Evolutionary conservation across 1,139 yeast species (phyloP), one percentile per base, ranked within the genome.

Genomic region (Candida frijolesensis): DNA sequence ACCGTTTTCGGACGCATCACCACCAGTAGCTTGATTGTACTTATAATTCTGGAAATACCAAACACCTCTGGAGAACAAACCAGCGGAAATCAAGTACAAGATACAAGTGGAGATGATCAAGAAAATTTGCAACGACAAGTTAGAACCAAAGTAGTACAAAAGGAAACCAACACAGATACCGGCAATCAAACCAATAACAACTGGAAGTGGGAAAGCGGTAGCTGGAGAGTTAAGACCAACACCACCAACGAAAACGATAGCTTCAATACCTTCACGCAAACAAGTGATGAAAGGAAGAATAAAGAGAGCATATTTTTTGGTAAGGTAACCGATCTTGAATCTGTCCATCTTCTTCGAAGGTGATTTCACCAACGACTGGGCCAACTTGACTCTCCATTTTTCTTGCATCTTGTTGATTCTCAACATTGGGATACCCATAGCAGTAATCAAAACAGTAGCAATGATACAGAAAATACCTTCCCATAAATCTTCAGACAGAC

Each of bases 401-500:
- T 84, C 91, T 68, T 87, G 84, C 83, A 90, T 79, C 72, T 90
- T 90, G 67, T 90, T 89, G 65, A 90, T 78, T 63, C 96, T 80
- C 61, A 90, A 78, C 85, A 90, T 87, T 61, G 95, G 94, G 58
- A 90, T 71, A 43, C 97, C 97, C 96, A 90, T 90, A 45, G 84
- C 60, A 2, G 96, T 83, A 54, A 90, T 90, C 66, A 90, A 80
- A 16, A 86, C 72, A 0, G 94, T 80, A 1, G 97, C 96, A 57
- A 91, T 77, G 34, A 90, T 69, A 63, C 89, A 85, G 61, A 90
- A 82, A 30, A 85, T 78, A 62, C 96, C 96, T 71, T 90, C 97
- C 87, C 96, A 90, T 50, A 90, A 77, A 63, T 90, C 96, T 64
- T 90, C 97, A 44, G 95, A 83, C 42, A 74, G 65, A 16, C 89